Evolutionary conservation across 345 rosid genomes (phyloP), one percentile per base, ranked within the genome.

Genomic region (Nephelium lappaceum): DNA sequence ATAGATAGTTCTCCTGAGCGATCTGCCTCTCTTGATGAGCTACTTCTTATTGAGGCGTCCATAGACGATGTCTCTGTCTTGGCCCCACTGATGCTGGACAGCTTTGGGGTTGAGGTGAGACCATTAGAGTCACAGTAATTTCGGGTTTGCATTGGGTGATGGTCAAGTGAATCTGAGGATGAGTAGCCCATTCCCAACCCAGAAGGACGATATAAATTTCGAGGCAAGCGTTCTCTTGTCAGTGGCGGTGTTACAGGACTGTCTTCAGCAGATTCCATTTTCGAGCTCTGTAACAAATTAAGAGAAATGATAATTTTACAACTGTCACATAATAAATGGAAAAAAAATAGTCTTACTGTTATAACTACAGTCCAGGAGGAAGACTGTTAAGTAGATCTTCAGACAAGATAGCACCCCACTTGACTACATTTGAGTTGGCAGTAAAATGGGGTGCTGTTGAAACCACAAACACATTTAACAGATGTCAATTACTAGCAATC

Each of bases 1-100:
- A 89, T 77, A 47, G 98, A 96, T 77, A 89, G 81, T 76, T 92
- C 97, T 78, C 92, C 91, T 0, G 98, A 94, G 71, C 92, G 83
- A 74, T 93, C 99, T 58, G 93, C 98, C 41, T 96, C 99, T 80
- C 97, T 89, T 0, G 99, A 96, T 6, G 99, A 96, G 62, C 98
- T 94, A 42, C 98, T 95, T 72, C 96, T 87, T 72, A 95, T 84
- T 1, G 99, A 91, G 36, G 98, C 93, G 72, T 94, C 98, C 86
- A 93, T 87, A 1, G 98, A 92, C 25, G 98, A 95, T 75, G 87
- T 89, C 83, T 95, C 98, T 81, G 96, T 95, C 87, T 95, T 95
- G 82, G 93, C 86, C 19, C 92, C 97, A 77, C 97, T 90, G 47
- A 93, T 90, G 89, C 92, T 92, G n/a, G 98, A 95, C 36, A 92